Evolutionary conservation across 495 filamentous ascomycete genomes (phyloP), one percentile per base, ranked within the genome.

Genomic region (Penicillium samsonianum): DNA sequence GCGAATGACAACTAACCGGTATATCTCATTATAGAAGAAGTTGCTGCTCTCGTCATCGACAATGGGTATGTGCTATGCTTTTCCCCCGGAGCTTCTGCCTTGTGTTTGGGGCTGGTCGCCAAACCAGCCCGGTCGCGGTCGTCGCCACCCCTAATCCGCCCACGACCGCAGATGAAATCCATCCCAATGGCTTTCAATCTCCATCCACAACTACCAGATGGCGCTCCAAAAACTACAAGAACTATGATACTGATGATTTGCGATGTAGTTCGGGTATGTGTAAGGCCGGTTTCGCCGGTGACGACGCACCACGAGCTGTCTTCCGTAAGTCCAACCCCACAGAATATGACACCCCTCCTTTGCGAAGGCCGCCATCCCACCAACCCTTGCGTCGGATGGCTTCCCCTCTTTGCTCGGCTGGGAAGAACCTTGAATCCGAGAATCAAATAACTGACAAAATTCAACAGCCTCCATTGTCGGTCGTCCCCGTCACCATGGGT

Each of bases 221-320:
- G 56, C 26, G 31, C 53, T 48, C 28, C 22, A 25, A 52, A 19
- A 28, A 46, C 17, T 12, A 43, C 33, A 30, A 57, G 52, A 57
- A 41, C 20, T 44, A 54, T 42, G 56, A 69, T 65, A 74, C 87
- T 88, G 73, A 88, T 78, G 68, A 57, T 55, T 65, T 61, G 54
- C 49, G 43, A 44, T 71, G 26, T 77, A 98, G 94, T 85, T 98
- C 94, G 78, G 94, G 94, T 87, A 98, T 98, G 94, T 98, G 94
- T 82, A 98, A 98, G 85, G 94, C 94, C 89, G 94, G 94, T 91
- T 98, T 98, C 82, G 94, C 94, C 82, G 94, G 94, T 92, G 94
- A 98, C 75, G 94, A 98, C 92, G 94, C 94, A 80, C 94, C 94
- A 69, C 86, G 94, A 83, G 94, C 94, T 80, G 94, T 98, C 73